Evolutionary conservation across 2,329 filamentous ascomycete species (phyloP).

Genomic region (Exophiala oligosperma): DNA sequence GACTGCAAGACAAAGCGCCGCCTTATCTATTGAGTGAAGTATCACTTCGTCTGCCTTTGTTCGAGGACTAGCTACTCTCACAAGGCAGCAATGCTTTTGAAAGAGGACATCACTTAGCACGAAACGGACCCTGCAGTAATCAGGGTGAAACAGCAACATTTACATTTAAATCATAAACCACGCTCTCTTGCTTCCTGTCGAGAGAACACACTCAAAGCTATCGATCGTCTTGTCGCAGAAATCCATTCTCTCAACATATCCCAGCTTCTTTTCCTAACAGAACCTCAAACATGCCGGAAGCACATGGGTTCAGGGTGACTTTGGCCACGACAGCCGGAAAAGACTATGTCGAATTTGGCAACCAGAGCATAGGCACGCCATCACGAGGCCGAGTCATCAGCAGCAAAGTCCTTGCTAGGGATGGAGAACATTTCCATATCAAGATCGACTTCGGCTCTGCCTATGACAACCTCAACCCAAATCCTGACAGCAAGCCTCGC

Average conservation of each 20-base stretch:
- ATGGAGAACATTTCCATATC: slow-evolving; percentile 11
- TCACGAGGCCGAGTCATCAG: background rate
- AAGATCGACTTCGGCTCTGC: slow-evolving; percentile 11
- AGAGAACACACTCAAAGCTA: background rate
- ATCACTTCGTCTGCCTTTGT: background rate
- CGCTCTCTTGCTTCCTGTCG: background rate
- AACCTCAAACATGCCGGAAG: slow-evolving; percentile 2
- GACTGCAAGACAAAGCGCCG: background rate
- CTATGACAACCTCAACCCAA: background rate
- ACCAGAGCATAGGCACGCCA: slow-evolving; percentile 2
- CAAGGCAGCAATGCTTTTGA: background rate
- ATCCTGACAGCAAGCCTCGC: background rate
- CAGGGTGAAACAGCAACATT: too few relatives aligned
- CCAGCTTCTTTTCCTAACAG: background rate
- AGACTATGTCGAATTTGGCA: slow-evolving; percentile 17
- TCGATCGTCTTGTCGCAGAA: background rate
- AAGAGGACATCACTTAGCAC: background rate
- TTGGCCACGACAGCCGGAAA: slow-evolving; percentile 5
- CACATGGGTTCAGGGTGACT: slow-evolving; percentile 14
- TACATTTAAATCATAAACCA: background rate
- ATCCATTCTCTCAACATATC: too few relatives aligned
- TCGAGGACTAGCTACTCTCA: background rate
- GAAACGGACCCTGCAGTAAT: background rate
- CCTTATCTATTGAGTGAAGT: background rate
- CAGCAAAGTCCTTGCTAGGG: slow-evolving; percentile 9